Base-by-base conservation (phyloP, 768 basidiomycete species). In the Phylloporus sp. region DNA sequence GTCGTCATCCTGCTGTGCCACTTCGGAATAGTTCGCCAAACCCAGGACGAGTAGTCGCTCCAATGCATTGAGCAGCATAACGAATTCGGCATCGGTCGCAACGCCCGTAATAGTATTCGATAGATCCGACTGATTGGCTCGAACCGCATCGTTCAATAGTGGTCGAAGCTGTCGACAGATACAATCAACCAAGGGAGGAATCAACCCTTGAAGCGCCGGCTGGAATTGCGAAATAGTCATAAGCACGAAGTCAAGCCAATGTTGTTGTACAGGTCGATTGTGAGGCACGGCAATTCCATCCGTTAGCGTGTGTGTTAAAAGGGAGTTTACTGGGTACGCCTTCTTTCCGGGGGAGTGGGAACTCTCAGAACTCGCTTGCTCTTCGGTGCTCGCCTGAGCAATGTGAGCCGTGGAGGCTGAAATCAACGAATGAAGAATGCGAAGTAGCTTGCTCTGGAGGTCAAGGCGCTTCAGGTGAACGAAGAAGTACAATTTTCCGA, bases 171-270 rank as follows among this genome's bases (percentile, higher is more conserved):
- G 90, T 32, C 76, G 72, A 58, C 86, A 86, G 49, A 95, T 62
- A 56, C 88, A 86, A 49, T 90, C 90, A 50, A 78, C 83, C 23
- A 98, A 72, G 3, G 91, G 84, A 3, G 78, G 69, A 20, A 95
- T 72, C 28, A 84, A 75, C 9, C 76, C 71, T 42, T 84, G 80
- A 1, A 90, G 69, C 3, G 79, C 71, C 17, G 82, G 82, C 48
- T 86, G 85, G 60, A 92, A 89, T 55, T 91, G 89, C 5, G 90
- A 84, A 15, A 94, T 70, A 1, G 91, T 89, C 82, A 90, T 89
- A 44, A 95, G 76, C 49, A 97, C 76, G 63, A 99, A 98, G 62
- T 98, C 95, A 22, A 98, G 74, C 95, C 95, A 98, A 57, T 96
- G 90, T 59, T 96, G 94, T 24, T 95, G 65, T 21, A 95, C 77